Base-by-base conservation (phyloP, 805 yeast species). In the Zygosaccharomyces bailii region DNA sequence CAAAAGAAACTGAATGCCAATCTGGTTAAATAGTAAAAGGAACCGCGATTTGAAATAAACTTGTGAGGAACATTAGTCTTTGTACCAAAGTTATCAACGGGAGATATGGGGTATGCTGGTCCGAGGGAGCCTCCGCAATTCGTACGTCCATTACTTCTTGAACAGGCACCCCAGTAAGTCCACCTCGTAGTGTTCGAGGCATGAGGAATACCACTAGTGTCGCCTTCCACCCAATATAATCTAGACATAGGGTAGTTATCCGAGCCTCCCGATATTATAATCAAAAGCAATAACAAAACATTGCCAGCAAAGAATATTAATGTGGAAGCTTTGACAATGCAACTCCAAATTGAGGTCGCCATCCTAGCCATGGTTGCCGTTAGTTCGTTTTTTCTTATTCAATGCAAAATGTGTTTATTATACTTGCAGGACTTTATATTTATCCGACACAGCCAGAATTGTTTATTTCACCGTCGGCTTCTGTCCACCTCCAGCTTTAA, bases 151-250 rank as follows among this genome's bases (percentile, higher is more conserved):
- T 56, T 52, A 7, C 25, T 25, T 38, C 39, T 40, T 42, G 43
- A 49, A 63, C 87, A 81, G 36, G 83, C 74, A 54, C 91, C 90
- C 91, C 91, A 85, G 70, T 79, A 84, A 2, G 90, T 83, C 90
- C 90, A 85, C 56, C 86, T 79, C n/a, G 87, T 69, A 39, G 70
- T 56, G 29, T 61, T 63, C 17, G 70, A 63, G 5, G 84, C 83
- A 34, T 70, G 62, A 2, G 70, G 48, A 45, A 83, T 78, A 36
- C 60, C 61, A 2, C 79, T 66, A 39, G 91, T 84, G 58, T 84
- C 82, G 39, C 82, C 90, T 61, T 76, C 70, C 29, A 85, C 59
- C 87, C 88, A 82, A 66, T 80, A 85, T 56, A 84, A 83, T 24
- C 66, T 67, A 64, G 82, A 70, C 54, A 84, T 71, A 20, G 90